Evolutionary conservation across 176 grass and related monocot genomes (phyloP).

Genomic region (Paspalum notatum): DNA sequence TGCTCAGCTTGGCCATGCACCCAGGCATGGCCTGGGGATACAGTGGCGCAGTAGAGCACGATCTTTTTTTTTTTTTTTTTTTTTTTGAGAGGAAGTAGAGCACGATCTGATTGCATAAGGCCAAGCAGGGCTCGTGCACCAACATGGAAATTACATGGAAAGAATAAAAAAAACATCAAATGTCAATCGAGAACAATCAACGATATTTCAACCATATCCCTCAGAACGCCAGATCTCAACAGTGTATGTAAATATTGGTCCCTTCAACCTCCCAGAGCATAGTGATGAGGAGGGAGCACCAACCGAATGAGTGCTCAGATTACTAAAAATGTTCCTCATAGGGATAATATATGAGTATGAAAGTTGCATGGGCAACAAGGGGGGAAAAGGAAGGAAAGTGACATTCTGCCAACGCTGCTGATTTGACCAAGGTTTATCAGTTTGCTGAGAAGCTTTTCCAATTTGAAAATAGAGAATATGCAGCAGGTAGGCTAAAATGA

Average conservation of each 20-base stretch:
- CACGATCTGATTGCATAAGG: too few species aligned
- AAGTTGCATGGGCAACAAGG: background rate
- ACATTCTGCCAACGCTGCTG: background rate
- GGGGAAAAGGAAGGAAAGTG: background rate
- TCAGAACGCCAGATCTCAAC: conserved; percentile 62
- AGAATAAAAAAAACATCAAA: background rate
- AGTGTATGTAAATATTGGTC: conserved; percentile 35
- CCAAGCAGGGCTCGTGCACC: too few species aligned
- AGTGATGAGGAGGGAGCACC: conserved; percentile 47
- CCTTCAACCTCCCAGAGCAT: conserved; percentile 48
- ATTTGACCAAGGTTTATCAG: too few species aligned
- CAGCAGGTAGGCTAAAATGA: too few species aligned
- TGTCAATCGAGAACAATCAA: background rate
- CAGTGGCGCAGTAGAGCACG: too few species aligned
- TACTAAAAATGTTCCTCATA: conserved; percentile 65
- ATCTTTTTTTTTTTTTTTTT: too few species aligned
- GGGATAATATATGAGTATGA: background rate
- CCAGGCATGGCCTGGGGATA: too few species aligned
- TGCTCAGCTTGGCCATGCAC: too few species aligned
- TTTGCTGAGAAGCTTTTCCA: too few species aligned
- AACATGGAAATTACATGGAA: too few species aligned
- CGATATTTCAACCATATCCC: conserved; percentile 37
- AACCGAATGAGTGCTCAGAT: conserved; percentile 44
- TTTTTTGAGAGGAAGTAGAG: too few species aligned
- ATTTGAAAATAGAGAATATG: too few species aligned